phyloP scores from a whole-genome alignment of 257 asterid genomes.

The Nicotiana otophora region DNA sequence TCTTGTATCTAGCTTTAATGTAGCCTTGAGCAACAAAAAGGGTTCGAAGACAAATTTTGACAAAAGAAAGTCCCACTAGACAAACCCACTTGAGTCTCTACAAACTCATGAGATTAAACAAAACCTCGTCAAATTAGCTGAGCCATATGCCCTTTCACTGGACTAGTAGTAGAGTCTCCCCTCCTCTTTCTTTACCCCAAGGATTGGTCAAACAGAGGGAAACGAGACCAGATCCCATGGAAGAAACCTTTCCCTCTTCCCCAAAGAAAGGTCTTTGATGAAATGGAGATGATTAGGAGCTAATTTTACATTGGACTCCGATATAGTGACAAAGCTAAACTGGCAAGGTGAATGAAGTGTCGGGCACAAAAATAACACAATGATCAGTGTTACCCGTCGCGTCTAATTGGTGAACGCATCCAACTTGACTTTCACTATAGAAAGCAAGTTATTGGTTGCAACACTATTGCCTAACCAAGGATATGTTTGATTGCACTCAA shows the following conservation, averaged over 20 bases:
- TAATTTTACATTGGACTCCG: not conserved
- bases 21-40: not conserved
- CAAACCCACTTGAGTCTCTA: not conserved
- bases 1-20: not conserved
- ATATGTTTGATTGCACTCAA: no score
- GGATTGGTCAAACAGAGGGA: slow-evolving; percentile 1
- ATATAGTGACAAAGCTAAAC: not conserved
- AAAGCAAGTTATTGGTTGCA: not conserved
- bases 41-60: slow-evolving; percentile 1
- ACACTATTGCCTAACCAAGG: not conserved
- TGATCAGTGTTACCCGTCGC: not conserved
- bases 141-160: not conserved
- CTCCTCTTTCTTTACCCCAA: not conserved
- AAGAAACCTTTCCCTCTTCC: not conserved
- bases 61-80: not conserved
- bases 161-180: not conserved
- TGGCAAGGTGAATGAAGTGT: not conserved
- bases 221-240: not conserved
- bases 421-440: not conserved
- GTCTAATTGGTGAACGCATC: not conserved
- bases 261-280: not conserved
- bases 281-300: not conserved
- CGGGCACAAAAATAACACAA: not conserved
- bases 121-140: not conserved
- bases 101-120: not conserved